phyloP scores from a whole-genome alignment of 805 yeast genomes.

The Debaryomyces castellii region DNA sequence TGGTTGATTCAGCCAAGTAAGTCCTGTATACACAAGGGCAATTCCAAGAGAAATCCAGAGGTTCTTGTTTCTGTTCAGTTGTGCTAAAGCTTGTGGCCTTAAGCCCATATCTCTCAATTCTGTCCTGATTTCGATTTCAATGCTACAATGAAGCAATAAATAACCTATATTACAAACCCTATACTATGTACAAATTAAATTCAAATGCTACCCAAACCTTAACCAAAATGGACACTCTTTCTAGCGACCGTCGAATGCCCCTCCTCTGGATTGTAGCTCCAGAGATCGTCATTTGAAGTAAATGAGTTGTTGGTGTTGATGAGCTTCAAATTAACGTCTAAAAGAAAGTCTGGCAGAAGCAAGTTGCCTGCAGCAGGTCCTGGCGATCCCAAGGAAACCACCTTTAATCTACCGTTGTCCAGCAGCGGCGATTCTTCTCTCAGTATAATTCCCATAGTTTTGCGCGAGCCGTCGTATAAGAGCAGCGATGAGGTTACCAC shows the following conservation, averaged over 20 bases:
- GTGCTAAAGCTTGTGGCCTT: no score
- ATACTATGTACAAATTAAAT: not conserved
- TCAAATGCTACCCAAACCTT: not conserved
- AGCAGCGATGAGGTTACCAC: slow-evolving; percentile 1
- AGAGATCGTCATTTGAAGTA: slow-evolving; percentile 3
- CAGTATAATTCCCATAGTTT: not conserved
- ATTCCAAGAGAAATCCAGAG: no score
- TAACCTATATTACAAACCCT: not conserved
- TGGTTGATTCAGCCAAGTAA: no score
- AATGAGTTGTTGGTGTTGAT: slow-evolving; percentile 1
- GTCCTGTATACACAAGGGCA: no score
- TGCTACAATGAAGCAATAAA: not conserved
- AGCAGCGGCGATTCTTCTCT: not conserved
- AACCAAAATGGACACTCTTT: not conserved
- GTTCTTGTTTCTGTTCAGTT: no score
- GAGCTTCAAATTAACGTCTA: slow-evolving; percentile 2
- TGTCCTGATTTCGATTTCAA: no score
- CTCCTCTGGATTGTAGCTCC: slow-evolving; percentile 8
- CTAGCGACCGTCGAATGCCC: slow-evolving; percentile 4
- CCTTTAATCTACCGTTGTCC: not conserved
- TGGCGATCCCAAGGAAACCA: not conserved
- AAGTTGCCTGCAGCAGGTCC: not conserved
- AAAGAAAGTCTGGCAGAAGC: not conserved
- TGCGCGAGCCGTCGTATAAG: not conserved
- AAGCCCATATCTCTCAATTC: no score